Base-by-base conservation (phyloP, 768 basidiomycete species). In the Pisolithus albus region DNA sequence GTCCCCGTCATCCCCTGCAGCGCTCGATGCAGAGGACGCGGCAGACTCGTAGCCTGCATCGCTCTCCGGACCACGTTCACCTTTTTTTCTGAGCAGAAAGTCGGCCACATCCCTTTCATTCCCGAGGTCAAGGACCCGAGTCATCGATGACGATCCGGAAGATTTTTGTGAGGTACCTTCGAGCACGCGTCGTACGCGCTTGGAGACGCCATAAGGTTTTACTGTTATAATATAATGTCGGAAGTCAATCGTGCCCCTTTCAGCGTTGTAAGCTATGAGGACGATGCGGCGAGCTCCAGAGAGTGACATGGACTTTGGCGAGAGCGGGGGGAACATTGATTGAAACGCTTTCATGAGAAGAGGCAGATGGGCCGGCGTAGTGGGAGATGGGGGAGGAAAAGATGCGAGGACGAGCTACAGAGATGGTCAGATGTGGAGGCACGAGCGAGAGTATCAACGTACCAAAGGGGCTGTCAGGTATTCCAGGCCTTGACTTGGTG, bases 271-370 rank as follows among this genome's bases (percentile, higher is more conserved):
- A 1, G 92, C 84, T 46, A 98, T 73, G 46, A 99, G 85, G 32
- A 98, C 91, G 50, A 99, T 86, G 59, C 96, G 83, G 30, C 96
- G 89, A 4, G 94, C 94, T 30, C 91, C 88, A 48, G 94, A 86
- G 47, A 92, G 82, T 19, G 82, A 79, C 64, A 92, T 75, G 30
- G 81, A 78, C 60, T 88, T 78, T 1, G 90, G 90, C 10, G 89
- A 77, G 44, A 99, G 88, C 0, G 96, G 87, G 5, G 96, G 96
- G 72, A 97, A 99, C 54, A 99, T 74, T 28, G 90, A 86, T 67
- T 98, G 96, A 72, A 99, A 96, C 52, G 92, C 82, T 69, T 96
- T 96, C 79, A 93, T 86, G 63, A 98, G 79, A 52, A 98, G 84
- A 36, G 90, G 79, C 37, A 97, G 77, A 64, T 98, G 92, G 2